Conservation (phyloP, 2,329 filamentous ascomycete genomes). For the Pyricularia pennisetigena region DNA sequence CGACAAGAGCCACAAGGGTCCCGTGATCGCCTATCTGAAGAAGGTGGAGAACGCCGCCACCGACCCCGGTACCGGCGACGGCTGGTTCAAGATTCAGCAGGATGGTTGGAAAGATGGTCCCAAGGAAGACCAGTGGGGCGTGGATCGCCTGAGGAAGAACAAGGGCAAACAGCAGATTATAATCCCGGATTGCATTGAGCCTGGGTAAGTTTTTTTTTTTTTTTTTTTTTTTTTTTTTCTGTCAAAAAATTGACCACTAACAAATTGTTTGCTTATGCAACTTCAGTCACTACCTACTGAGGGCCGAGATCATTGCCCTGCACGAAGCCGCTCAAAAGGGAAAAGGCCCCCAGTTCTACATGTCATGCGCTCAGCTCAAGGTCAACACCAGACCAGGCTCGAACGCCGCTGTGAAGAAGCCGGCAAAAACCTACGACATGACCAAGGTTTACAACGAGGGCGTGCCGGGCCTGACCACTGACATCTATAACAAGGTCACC, state of each 20-base stretch:
- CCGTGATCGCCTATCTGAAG: conserved; percentile 41
- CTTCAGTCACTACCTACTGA: conserved; percentile 26
- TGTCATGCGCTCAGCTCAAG: conserved; percentile 11
- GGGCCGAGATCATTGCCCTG: conserved; percentile 33
- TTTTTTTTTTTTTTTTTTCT: background rate
- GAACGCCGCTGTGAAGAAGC: background rate
- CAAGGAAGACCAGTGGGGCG: conserved; percentile 32
- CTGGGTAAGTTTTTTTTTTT: conserved; percentile 15
- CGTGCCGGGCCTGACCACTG: background rate
- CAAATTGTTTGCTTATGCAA: background rate
- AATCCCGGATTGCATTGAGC: conserved; percentile 27
- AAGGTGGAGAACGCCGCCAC: conserved; percentile 36
- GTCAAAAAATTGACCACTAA: background rate
- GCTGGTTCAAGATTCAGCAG: conserved; percentile 44
- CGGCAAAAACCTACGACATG: background rate
- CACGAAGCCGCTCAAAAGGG: conserved; percentile 22
- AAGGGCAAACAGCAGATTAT: conserved; percentile 24
- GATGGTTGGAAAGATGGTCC: conserved; percentile 27
- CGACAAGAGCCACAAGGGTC: conserved; percentile 43
- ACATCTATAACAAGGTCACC: background rate
- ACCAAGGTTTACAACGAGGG: background rate
- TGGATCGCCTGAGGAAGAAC: conserved; percentile 16
- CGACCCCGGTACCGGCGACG: conserved; percentile 26
- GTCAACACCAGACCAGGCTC: background rate
- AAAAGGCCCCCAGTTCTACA: conserved; percentile 16